Base-by-base conservation (phyloP, 257 asterid species). In the Capsicum baccatum region DNA sequence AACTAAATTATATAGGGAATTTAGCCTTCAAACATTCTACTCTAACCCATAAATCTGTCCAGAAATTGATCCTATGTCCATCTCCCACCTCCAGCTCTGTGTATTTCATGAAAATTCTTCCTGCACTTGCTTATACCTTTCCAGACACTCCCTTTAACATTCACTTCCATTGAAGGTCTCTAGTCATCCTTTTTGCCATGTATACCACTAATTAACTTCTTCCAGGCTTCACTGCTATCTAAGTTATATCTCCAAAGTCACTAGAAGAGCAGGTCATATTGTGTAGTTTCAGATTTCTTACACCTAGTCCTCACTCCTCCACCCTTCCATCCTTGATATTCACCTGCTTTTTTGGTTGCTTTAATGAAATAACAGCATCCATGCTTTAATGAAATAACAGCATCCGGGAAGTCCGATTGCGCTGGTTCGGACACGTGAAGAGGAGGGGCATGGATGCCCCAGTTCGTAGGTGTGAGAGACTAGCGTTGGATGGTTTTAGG, bases 1-100 rank as follows among this genome's bases (percentile, higher is more conserved):
- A 35, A 33, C 35, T 33, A 13, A 66, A 66, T n/a, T 13, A 35
- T 66, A 66, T 2, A 35, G 11, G 73, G 50, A 1, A 35, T 67
- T 67, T 14, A 35, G 17, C 50, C 50, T 3, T 67, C 50, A 35
- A 19, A 35, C 39, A 11, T 64, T 64, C 17, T 6, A 21, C 14
- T 64, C 71, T 26, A 64, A 64, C 74, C 50, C 48, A 67, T 7
- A 67, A 35, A 67, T 67, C 74, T 67, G 50, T 67, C 74, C 50
- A 67, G 74, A 67, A 67, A 13, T 67, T 67, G 74, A 67, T 67
- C 50, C 74, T 67, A 67, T 67, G 48, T 67, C 74, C 74, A 67
- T 13, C 74, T 67, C 50, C 74, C 74, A 35, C 74, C 74, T 35
- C 48, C 50, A 13, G 19, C 12, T 64, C 6, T 35, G 50, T 67